A percentile compares a stretch with the other conserved stretches of the same genome.
Conservation (phyloP, 2,329 filamentous ascomycete species). For the Dactylellina leptospora region DNA sequence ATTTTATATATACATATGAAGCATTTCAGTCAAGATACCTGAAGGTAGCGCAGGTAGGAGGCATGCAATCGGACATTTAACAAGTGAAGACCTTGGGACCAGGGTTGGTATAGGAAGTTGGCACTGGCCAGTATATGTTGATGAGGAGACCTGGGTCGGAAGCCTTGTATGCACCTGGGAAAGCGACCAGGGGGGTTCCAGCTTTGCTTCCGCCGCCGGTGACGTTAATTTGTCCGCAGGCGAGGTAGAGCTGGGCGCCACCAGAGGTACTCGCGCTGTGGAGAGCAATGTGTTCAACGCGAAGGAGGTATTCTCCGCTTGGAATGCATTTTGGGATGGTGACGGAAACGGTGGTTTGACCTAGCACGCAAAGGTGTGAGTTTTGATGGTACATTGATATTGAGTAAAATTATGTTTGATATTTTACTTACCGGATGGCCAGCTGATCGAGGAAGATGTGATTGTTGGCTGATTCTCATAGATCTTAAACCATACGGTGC, state of each 20-base stretch:
- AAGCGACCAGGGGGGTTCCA: slow-evolving; percentile 61
- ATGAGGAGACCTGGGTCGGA: slow-evolving; percentile 55
- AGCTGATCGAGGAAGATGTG: slow-evolving; percentile 54
- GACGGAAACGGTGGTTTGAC: slow-evolving; percentile 58
- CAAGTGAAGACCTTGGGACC: slow-evolving; percentile 59
- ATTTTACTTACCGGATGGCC: slow-evolving; percentile 49
- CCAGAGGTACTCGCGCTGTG: slow-evolving; percentile 60
- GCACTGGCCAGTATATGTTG: slow-evolving; percentile 56
- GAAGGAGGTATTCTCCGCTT: slow-evolving; percentile 62
- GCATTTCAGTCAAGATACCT: neutral
- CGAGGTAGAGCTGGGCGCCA: slow-evolving; percentile 63
- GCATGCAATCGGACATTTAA: no score
- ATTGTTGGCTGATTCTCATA: slow-evolving; percentile 59
- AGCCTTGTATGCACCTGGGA: slow-evolving; percentile 61
- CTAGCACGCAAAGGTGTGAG: no score
- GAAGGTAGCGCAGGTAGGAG: no score
- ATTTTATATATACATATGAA: neutral
- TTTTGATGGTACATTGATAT: no score
- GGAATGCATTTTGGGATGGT: slow-evolving; percentile 61
- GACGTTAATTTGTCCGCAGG: slow-evolving; percentile 63
- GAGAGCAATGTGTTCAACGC: slow-evolving; percentile 64
- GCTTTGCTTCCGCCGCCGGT: slow-evolving; percentile 60
- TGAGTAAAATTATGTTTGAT: no score
- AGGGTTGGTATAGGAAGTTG: slow-evolving; percentile 60
- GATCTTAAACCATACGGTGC: slow-evolving; percentile 61